Percentiles rank a stretch among this genome's conserved stretches.
These are phyloP conservation scores for Zanthoxylum bungeanum DNA, from an alignment of 345 rosid species.

Conservation along the genomic window DNA sequence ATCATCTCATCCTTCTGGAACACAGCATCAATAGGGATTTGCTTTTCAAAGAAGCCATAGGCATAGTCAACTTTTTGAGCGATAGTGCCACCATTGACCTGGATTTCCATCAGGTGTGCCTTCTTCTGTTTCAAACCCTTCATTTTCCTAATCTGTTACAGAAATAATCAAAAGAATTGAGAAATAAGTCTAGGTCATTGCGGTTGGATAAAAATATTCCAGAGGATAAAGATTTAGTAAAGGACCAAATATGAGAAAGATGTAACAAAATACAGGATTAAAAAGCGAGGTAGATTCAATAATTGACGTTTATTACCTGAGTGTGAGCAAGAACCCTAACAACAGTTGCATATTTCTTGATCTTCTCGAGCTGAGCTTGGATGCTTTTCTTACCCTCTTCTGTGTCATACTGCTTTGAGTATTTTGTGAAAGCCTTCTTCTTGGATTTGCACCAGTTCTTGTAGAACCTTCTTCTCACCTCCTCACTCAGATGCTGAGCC, in stretches of 20 bases:
- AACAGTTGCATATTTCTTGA: conserved; percentile 72
- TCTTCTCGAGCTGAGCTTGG: conserved; percentile 67
- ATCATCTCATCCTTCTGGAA: conserved; percentile 93
- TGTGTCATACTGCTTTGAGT: conserved; percentile 49
- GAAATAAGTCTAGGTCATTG: background rate
- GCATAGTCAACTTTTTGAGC: conserved; percentile 81
- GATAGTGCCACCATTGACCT: conserved; percentile 77
- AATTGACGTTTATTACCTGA: conserved; percentile 46
- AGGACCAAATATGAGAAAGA: background rate
- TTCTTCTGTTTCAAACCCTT: conserved; percentile 92
- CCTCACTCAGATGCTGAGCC: conserved; percentile 92
- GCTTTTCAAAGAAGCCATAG: conserved; percentile 80
- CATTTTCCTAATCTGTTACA: conserved; percentile 71
- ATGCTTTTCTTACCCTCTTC: conserved; percentile 72
- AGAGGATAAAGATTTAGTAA: no score
- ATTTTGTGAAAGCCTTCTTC: conserved; percentile 84
- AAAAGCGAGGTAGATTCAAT: no score
- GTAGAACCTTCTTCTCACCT: conserved; percentile 75
- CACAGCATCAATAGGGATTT: conserved; percentile 65
- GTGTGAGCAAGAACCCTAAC: conserved; percentile 86
- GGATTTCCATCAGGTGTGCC: conserved; percentile 86
- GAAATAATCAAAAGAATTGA: background rate
- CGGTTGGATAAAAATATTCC: no score
- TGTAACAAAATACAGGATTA: background rate
- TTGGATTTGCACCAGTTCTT: conserved; percentile 85